Evolutionary conservation across 1,284 basidiomycete species (phyloP).

Genomic region (Taiwanofungus camphoratus): DNA sequence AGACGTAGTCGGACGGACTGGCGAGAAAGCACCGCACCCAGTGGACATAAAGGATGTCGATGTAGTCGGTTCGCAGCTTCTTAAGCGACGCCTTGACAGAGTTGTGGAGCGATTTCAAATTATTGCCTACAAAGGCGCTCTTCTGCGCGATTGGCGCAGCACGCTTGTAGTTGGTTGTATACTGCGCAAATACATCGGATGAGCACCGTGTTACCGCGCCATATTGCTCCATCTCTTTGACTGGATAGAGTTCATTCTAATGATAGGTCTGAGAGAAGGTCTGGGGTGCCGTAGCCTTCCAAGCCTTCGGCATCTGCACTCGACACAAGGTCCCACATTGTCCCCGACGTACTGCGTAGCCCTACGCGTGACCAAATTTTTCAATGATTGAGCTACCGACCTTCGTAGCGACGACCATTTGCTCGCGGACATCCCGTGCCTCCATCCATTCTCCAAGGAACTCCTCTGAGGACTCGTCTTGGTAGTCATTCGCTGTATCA

Average conservation of each 20-base stretch:
- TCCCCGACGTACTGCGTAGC: not conserved
- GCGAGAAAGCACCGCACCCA: conserved; percentile 21
- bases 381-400: conserved; percentile 26
- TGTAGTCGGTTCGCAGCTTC: conserved; percentile 50
- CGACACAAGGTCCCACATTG: too few relatives aligned
- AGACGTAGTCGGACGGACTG: not conserved
- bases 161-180: conserved; percentile 28
- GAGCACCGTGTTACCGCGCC: too few relatives aligned
- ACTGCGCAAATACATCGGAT: conserved; percentile 41
- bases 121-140: conserved; percentile 42
- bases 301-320: too few relatives aligned
- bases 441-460: conserved; percentile 42
- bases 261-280: too few relatives aligned
- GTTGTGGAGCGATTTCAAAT: conserved; percentile 36
- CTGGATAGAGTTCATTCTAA: too few relatives aligned
- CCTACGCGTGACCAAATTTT: not conserved
- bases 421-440: conserved; percentile 32
- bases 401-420: conserved; percentile 39
- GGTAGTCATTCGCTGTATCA: conserved; percentile 29
- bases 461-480: conserved; percentile 28
- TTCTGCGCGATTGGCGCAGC: conserved; percentile 33
- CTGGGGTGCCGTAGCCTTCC: too few relatives aligned
- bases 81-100: conserved; percentile 42
- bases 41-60: conserved; percentile 50
- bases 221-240: too few relatives aligned